Conservation (phyloP, 306 rosid species). For the Trifolium fragiferum region DNA sequence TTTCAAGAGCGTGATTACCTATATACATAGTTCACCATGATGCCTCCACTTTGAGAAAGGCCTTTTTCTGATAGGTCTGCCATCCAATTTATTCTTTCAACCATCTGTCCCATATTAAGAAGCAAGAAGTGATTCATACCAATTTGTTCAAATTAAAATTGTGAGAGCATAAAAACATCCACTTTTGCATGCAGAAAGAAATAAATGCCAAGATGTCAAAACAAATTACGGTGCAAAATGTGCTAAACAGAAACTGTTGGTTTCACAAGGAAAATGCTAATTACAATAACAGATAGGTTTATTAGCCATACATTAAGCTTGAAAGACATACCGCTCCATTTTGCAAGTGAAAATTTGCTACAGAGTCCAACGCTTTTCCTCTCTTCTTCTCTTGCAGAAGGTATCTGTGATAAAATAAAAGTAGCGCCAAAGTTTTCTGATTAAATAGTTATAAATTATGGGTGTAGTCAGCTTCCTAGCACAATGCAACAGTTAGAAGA, state of each 20-base stretch:
- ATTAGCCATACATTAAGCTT: slow-evolving; percentile 17
- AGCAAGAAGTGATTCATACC: slow-evolving; percentile 28
- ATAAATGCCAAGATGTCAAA: slow-evolving; percentile 27
- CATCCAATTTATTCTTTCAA: slow-evolving; percentile 92
- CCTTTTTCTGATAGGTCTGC: slow-evolving; percentile 86
- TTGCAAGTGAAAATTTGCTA: slow-evolving; percentile 95
- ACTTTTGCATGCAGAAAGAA: slow-evolving; percentile 18
- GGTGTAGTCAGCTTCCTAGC: background rate
- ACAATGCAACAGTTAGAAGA: slow-evolving; percentile 22
- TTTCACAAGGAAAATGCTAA: slow-evolving; percentile 33
- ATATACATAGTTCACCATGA: slow-evolving; percentile 97
- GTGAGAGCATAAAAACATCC: slow-evolving; percentile 3
- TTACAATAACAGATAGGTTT: slow-evolving; percentile 35
- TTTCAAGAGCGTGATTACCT: slow-evolving; percentile 52
- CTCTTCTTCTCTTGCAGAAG: slow-evolving; percentile 95
- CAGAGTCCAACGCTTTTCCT: slow-evolving; percentile 96
- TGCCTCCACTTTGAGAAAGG: slow-evolving; percentile 84
- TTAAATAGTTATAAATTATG: slow-evolving; percentile 23
- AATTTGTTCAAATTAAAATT: slow-evolving; percentile 35
- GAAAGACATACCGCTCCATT: slow-evolving; percentile 86
- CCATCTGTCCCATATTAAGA: slow-evolving; percentile 67
- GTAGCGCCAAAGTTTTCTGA: slow-evolving; percentile 21
- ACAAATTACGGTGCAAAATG: slow-evolving; percentile 10
- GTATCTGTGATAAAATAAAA: slow-evolving; percentile 60
- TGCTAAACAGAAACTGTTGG: slow-evolving; percentile 23